Evolutionary conservation across 305 asterid genomes (phyloP), one percentile per base, ranked within the genome.

Genomic region (Plantago rigida): DNA sequence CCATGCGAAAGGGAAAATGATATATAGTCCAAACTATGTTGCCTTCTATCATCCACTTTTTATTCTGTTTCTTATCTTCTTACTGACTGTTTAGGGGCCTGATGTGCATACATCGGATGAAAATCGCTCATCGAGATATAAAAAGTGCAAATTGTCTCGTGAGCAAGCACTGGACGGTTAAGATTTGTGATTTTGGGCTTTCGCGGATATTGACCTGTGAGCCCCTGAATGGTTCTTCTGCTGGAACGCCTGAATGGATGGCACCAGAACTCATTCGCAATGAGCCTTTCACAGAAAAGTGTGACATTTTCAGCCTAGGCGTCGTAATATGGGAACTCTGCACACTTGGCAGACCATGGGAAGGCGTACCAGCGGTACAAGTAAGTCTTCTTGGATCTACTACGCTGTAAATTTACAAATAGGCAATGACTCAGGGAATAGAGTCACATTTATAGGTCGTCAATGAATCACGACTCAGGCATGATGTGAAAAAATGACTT

Each of bases 161-260:
- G 78, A 92, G 86, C 80, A 88, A 84, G 76, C 95, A 88, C 65
- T 88, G 95, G 99, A 84, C 86, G 1, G 89, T 92, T 22, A 92
- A 88, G 86, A 83, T 92, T 67, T 86, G 97, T 52, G 97, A 92
- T 79, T 92, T 92, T 79, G 99, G 99, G 68, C 97, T 92, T 57
- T 89, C 97, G 0, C 81, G 95, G 69, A 75, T 74, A 59, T 81
- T 85, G 79, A 73, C 76, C 52, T 78, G 84, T 57, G 68, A 78
- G 56, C 76, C 86, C 39, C 72, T 87, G 72, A 81, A 72, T 51
- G 97, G 85, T 69, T 68, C 85, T 63, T 79, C 95, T 13, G 97
- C 99, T 34, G 97, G 99, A 66, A 92, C 99, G 56, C 99, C 97
- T 1, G 99, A 92, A 67, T 89, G 99, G 99, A 89, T 92, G 99